Evolutionary conservation across 495 filamentous ascomycete species (phyloP).

Genomic region (Trichoderma orchidacearum): DNA sequence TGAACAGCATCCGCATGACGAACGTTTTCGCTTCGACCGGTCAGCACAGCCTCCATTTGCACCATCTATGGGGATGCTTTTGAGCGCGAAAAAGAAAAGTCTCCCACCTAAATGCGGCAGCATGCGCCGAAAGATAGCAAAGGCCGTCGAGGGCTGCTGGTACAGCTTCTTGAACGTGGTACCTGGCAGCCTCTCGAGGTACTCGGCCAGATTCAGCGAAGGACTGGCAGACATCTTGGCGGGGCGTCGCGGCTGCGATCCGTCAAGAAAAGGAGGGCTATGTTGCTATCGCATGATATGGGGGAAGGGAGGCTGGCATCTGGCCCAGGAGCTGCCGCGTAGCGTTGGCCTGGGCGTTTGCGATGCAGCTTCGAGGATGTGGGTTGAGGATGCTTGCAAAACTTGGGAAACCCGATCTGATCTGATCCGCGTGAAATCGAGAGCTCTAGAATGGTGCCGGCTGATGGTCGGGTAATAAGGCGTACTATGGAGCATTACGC

Average conservation of each 20-base stretch:
- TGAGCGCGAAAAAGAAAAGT: neutral
- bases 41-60: neutral
- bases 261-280: neutral
- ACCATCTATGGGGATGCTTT: too few relatives aligned
- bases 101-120: constrained; percentile 71
- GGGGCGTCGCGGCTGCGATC: neutral
- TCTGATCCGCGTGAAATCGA: too few relatives aligned
- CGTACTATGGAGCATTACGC: too few relatives aligned
- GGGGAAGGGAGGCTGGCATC: neutral
- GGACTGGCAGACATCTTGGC: constrained; percentile 16
- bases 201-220: constrained; percentile 51
- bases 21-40: constrained; percentile 59
- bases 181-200: constrained; percentile 78
- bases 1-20: constrained; percentile 87
- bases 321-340: too few relatives aligned
- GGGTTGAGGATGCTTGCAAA: neutral
- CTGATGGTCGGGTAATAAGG: too few relatives aligned
- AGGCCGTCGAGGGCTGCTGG: constrained; percentile 85
- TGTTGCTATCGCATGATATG: neutral
- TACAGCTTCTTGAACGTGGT: constrained; percentile 83
- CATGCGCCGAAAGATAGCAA: constrained; percentile 96
- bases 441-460: too few relatives aligned
- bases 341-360: neutral
- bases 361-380: neutral
- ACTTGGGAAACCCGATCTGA: neutral